Conservation (phyloP, 805 yeast species). For the Lipomyces orientalis region DNA sequence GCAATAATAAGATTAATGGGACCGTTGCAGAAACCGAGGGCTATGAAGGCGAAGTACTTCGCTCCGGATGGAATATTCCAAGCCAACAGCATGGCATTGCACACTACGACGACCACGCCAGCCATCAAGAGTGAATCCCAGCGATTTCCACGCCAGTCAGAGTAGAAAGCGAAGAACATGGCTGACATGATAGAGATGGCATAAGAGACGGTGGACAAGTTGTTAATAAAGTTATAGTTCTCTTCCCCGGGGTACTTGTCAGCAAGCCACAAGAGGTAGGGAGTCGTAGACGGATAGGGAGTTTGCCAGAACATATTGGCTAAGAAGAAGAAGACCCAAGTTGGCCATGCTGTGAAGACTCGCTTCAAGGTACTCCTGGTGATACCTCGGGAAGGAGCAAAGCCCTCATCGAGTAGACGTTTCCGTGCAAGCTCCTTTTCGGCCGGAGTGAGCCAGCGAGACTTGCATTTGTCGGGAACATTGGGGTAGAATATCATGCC, state of each 20-base stretch:
- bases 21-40: conserved; percentile 18
- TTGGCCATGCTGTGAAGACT: conserved; percentile 24
- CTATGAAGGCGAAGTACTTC: conserved; percentile 15
- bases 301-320: conserved; percentile 34
- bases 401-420: conserved; percentile 33
- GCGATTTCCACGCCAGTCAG: conserved; percentile 15
- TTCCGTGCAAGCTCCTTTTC: conserved; percentile 38
- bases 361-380: conserved; percentile 13
- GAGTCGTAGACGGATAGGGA: conserved; percentile 34
- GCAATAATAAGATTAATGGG: conserved; percentile 16
- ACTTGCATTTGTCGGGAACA: conserved; percentile 48
- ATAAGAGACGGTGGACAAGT: conserved; percentile 4
- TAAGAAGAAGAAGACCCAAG: conserved; percentile 26
- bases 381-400: conserved; percentile 19
- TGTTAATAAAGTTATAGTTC: conserved; percentile 1
- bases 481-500: conserved; percentile 55
- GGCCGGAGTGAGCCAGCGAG: conserved; percentile 37
- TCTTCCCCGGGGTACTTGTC: not conserved
- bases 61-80: conserved; percentile 10
- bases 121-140: conserved; percentile 20
- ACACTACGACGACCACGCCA: conserved; percentile 13
- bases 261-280: conserved; percentile 31
- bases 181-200: conserved; percentile 15
- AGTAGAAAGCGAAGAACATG: conserved; percentile 16
- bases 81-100: conserved; percentile 5